Evolutionary conservation across 1,284 basidiomycete genomes (phyloP), one percentile per base, ranked within the genome.

Genomic region (Grifola frondosa): DNA sequence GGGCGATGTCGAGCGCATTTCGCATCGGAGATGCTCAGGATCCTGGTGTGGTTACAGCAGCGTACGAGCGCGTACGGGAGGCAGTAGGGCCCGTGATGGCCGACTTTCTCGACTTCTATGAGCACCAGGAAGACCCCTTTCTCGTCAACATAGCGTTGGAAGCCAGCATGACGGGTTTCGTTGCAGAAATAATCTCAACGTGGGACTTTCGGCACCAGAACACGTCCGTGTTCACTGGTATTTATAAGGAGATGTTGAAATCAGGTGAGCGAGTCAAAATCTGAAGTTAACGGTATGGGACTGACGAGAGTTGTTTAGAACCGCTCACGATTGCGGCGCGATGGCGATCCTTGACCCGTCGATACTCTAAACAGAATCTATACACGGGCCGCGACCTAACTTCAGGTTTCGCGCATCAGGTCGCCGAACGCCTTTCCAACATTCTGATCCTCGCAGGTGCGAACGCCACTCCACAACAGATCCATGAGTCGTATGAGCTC

Each of bases 71-170:
- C 29, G 44, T 51, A 16, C 48, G 49, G 29, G 44, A 47, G 34
- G 50, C 52, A 6, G 49, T 53, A 13, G 52, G 52, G 6, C 71
- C 53, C 57, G 70, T 55, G 55, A 74, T 62, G 71, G 70, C 30
- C 24, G 55, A 57, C 47, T 61, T 74, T 37, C 52, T 63, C 46
- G 56, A 59, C 5, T 61, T 67, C 3, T 60, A 65, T 8, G 42
- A 54, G 34, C 68, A 75, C 35, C 52, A 67, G 41, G 70, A 69
- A 30, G 72, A 78, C 57, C 70, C 73, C 1, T 67, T 73, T 46
- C 59, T 77, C 37, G 62, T 81, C 31, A 77, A 78, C 39, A 69
- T 79, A 43, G 75, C 76, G 1, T 56, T 81, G 37, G 77, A 80
- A 51, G 69, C 73, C 6, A 69, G 68, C 17, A 68, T 75, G 44